Conservation (phyloP, 2,329 filamentous ascomycete genomes). For the Fusarium dlaminii region DNA sequence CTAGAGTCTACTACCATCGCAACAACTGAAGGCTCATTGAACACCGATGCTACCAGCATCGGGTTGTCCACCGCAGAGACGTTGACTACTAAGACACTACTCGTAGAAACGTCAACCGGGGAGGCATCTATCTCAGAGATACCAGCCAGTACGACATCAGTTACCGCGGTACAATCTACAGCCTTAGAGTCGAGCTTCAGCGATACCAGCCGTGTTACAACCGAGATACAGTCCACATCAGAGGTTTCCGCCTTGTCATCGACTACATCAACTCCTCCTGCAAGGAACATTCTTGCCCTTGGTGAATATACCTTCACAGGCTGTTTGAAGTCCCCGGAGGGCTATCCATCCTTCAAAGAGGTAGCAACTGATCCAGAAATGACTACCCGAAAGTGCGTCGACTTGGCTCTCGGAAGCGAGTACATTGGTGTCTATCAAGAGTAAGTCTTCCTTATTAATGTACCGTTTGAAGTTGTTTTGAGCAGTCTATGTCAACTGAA, state of each 20-base stretch:
- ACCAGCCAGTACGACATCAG: neutral
- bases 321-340: rapidly evolving
- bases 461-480: neutral
- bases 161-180: rapidly evolving
- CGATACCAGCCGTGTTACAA: neutral
- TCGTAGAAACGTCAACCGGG: rapidly evolving
- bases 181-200: neutral
- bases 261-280: neutral
- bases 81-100: neutral
- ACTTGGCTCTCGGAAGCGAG: neutral
- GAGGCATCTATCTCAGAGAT: neutral
- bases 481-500: neutral
- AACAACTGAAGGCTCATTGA: rapidly evolving
- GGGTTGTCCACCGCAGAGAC: neutral
- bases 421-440: neutral
- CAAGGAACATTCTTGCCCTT: neutral
- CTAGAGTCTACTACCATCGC: rapidly evolving
- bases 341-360: neutral
- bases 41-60: neutral
- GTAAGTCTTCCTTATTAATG: neutral
- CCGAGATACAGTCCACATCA: neutral
- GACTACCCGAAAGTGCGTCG: neutral
- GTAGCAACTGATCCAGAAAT: neutral
- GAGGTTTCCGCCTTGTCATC: neutral
- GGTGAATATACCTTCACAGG: neutral